These are phyloP conservation scores for Penicillium desertorum DNA, from an alignment of 495 filamentous ascomycete genomes.

Conservation along the genomic window DNA sequence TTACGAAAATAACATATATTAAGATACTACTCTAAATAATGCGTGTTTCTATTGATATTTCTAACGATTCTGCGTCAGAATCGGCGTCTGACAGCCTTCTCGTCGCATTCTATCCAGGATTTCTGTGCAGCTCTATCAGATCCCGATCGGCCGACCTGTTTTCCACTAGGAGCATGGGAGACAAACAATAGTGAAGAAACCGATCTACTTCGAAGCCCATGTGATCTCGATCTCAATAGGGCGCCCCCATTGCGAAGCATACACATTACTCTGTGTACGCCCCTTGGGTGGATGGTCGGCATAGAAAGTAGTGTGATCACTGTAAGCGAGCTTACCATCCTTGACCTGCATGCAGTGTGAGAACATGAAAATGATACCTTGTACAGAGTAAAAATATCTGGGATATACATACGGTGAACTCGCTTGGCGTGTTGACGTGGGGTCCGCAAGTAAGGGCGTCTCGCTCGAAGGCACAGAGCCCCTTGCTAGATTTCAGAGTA, in stretches of 20 bases:
- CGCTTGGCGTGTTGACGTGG: conserved; percentile 39
- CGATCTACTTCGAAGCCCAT: conserved; percentile 26
- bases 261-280: conserved; percentile 40
- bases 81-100: background rate
- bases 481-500: conserved; percentile 60
- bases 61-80: background rate
- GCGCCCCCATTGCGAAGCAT: conserved; percentile 36
- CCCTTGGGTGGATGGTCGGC: conserved; percentile 59
- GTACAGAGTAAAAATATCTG: background rate
- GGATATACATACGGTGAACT: conserved; percentile 46
- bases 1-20: background rate
- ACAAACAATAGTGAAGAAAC: background rate
- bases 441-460: conserved; percentile 52
- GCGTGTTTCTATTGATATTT: background rate
- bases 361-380: background rate
- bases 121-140: background rate
- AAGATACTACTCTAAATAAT: background rate
- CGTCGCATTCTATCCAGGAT: background rate
- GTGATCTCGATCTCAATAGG: conserved; percentile 40
- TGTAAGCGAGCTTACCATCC: conserved; percentile 49
- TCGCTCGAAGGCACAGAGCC: conserved; percentile 51
- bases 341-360: conserved; percentile 24
- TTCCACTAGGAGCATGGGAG: background rate
- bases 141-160: background rate
- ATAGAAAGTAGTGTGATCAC: conserved; percentile 54